Percentiles rank a stretch among this genome's conserved stretches.
These are phyloP conservation scores for Exserohilum turcica DNA, from an alignment of 2,329 filamentous ascomycete genomes.

Conservation along the genomic window DNA sequence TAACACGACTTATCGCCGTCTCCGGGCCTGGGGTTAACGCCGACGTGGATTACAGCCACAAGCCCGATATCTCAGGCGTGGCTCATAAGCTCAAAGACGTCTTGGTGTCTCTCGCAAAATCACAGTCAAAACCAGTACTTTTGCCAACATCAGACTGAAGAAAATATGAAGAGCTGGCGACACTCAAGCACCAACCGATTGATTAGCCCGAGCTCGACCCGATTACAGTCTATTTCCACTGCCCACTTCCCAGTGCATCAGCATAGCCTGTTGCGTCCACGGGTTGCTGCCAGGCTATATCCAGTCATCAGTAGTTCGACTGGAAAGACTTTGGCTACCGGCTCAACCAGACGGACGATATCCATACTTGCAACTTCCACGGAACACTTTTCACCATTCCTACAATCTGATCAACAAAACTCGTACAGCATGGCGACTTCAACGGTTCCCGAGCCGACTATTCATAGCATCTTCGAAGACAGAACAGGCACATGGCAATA, in stretches of 20 bases:
- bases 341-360: neutral
- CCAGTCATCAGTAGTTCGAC: neutral
- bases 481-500: constrained; percentile 65
- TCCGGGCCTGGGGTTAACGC: neutral
- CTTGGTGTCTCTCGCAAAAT: neutral
- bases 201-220: neutral
- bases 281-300: neutral
- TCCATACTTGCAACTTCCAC: neutral
- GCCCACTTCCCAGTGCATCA: neutral
- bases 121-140: neutral
- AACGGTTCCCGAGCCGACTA: constrained; percentile 9
- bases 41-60: neutral
- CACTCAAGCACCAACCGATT: neutral
- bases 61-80: neutral
- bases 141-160: neutral
- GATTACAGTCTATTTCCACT: neutral
- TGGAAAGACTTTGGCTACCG: neutral
- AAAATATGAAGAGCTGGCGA: neutral
- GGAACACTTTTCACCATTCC: neutral
- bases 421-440: neutral
- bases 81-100: neutral
- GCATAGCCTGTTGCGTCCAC: neutral
- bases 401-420: neutral
- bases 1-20: neutral
- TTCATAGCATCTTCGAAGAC: constrained; percentile 43